phyloP scores from a whole-genome alignment of 805 yeast species.

The Candida adriatica region DNA sequence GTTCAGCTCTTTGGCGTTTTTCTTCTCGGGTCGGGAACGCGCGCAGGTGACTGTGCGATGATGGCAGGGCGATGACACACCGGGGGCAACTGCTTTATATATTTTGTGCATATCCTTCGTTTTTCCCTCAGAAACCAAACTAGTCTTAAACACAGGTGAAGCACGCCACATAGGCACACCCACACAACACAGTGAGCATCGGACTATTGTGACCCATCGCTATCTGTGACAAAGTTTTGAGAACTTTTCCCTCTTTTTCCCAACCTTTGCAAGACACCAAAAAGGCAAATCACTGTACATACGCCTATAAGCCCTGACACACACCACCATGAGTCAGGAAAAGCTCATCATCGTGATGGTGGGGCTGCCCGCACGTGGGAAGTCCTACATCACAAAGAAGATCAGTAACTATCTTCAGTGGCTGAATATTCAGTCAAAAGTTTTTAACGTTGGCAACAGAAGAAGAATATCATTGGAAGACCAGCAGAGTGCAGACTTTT shows the following conservation, averaged over 20 bases:
- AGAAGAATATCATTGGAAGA: slow-evolving; percentile 31
- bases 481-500: slow-evolving; percentile 25
- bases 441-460: slow-evolving; percentile 66
- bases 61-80: too few species aligned
- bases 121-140: too few species aligned
- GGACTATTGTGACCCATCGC: background rate
- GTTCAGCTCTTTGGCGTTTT: background rate
- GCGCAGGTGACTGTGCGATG: too few species aligned
- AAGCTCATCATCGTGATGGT: slow-evolving; percentile 65
- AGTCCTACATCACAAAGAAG: slow-evolving; percentile 62
- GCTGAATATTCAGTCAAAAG: slow-evolving; percentile 57
- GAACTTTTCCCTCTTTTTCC: background rate
- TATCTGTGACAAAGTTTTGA: background rate
- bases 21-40: too few species aligned
- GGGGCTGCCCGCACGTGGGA: slow-evolving; percentile 70
- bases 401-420: slow-evolving; percentile 55
- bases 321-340: slow-evolving; percentile 3
- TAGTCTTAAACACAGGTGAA: background rate
- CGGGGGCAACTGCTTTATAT: too few species aligned
- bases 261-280: background rate
- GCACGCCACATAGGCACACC: background rate
- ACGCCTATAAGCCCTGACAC: background rate
- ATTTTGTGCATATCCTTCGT: too few species aligned
- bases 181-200: background rate
- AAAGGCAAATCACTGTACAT: background rate